Base-by-base conservation (phyloP, 345 rosid species). In the Gossypium thurberi region DNA sequence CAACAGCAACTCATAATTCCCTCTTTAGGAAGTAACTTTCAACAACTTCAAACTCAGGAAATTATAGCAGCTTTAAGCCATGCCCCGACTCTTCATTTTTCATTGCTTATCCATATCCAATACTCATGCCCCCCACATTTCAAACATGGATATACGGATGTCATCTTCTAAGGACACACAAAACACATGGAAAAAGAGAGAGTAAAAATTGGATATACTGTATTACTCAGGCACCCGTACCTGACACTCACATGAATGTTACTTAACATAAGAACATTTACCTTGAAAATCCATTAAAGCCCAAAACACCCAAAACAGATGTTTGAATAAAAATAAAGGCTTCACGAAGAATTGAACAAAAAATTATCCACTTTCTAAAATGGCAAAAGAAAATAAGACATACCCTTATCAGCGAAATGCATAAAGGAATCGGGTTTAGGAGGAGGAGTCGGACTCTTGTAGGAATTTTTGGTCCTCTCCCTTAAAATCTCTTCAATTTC, bases 351-450 rank as follows among this genome's bases (percentile, higher is more conserved):
- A 48, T n/a, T 8, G 18, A 65, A 23, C 3, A 67, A 23, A 7
- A 66, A 50, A 15, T 4, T 9, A 21, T 2, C 57, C 13, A 25
- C 14, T 25, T 67, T 3, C 33, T 25, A 50, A n/a, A 8, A 46
- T 33, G 37, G 26, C 17, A 21, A 23, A 11, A 62, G 26, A 26
- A 59, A 46, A 17, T 21, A 76, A 42, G 11, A 18, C 18, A 25
- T 84, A 93, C 99, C 98, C 87, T 96, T 96, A 61, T 93, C 99
- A 70, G 96, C 70, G 81, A 96, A 93, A 55, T 91, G 96, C 92
- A 96, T 87, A 71, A 76, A 93, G 26, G 96, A 78, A 79, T 93
- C 98, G 74, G 90, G 91, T 86, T 96, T 96, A n/a, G 89, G 70
- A 78, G 86, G 58, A 25, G 91, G 75, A 55, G 88, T 65, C 61